Conservation (phyloP, 441 rosid species). For the Sinapis alba region DNA sequence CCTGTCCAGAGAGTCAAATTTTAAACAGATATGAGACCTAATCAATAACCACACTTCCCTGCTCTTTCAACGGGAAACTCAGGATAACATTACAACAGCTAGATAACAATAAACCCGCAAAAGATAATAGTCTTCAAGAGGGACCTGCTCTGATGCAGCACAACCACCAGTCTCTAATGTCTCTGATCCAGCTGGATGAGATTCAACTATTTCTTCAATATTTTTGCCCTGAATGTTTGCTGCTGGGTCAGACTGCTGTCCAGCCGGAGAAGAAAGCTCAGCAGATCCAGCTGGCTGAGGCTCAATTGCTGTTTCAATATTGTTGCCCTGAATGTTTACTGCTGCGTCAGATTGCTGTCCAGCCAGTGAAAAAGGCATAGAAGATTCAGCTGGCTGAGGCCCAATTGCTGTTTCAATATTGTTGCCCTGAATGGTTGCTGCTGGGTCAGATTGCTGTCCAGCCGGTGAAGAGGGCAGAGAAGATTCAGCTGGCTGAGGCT, state of each 20-base stretch:
- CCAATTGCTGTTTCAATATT: constrained; percentile 9
- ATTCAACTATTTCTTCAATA: constrained; percentile 13
- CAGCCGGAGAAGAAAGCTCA: constrained; percentile 19
- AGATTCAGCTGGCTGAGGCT: constrained; percentile 13
- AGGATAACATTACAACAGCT: constrained; percentile 6
- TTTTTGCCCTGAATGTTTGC: constrained; percentile 5
- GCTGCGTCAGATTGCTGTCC: constrained; percentile 20
- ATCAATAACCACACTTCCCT: constrained; percentile 20
- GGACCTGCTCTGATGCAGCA: constrained; percentile 35
- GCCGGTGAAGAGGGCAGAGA: constrained; percentile 20
- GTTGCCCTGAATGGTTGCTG: constrained; percentile 18
- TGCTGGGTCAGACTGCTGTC: constrained; percentile 19
- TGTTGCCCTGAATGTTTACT: constrained; percentile 13
- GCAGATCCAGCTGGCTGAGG: constrained; percentile 16
- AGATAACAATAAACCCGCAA: constrained; percentile 2
- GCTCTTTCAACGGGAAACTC: constrained; percentile 1
- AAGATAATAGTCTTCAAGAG: neutral
- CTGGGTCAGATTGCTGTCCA: constrained; percentile 17
- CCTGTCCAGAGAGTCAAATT: constrained; percentile 44
- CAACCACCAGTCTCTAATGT: constrained; percentile 23
- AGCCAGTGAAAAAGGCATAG: constrained; percentile 17
- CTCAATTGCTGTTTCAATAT: constrained; percentile 18
- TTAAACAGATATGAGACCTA: constrained; percentile 4
- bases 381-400: constrained; percentile 16
- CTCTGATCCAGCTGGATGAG: constrained; percentile 24